These are phyloP conservation scores for Penicillium sp. DNA, from an alignment of 2,329 filamentous ascomycete species.

Conservation along the genomic window DNA sequence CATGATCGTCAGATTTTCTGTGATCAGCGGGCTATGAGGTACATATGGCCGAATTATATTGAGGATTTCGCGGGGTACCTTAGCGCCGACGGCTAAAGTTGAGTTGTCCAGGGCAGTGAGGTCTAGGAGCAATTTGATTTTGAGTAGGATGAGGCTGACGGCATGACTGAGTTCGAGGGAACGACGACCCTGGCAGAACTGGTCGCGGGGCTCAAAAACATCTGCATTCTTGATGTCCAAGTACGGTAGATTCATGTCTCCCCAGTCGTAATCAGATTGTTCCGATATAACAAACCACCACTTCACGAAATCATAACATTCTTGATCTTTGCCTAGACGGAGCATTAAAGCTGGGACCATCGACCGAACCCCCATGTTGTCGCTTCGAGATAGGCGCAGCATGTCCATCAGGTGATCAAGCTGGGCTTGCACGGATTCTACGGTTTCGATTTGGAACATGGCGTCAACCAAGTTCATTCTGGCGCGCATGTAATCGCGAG, in stretches of 20 bases:
- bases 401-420: slow-evolving; percentile 43
- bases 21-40: slow-evolving; percentile 21
- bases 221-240: slow-evolving; percentile 39
- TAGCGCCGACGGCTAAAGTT: slow-evolving; percentile 15
- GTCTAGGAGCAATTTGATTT: slow-evolving; percentile 34
- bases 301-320: slow-evolving; percentile 50
- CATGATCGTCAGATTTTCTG: slow-evolving; percentile 18
- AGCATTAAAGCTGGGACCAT: slow-evolving; percentile 42
- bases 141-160: slow-evolving; percentile 31
- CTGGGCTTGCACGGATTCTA: slow-evolving; percentile 33
- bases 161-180: slow-evolving; percentile 15
- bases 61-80: slow-evolving; percentile 26
- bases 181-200: slow-evolving; percentile 14
- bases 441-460: slow-evolving; percentile 31
- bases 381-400: slow-evolving; percentile 42
- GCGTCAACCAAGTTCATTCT: slow-evolving; percentile 30
- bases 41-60: slow-evolving; percentile 21
- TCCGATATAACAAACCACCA: slow-evolving; percentile 37
- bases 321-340: slow-evolving; percentile 48
- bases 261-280: slow-evolving; percentile 34
- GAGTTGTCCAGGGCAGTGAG: slow-evolving; percentile 25
- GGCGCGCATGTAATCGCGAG: slow-evolving; percentile 45
- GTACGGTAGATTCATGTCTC: slow-evolving; percentile 29
- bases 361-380: slow-evolving; percentile 44
- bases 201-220: slow-evolving; percentile 35